Evolutionary conservation across 1,284 basidiomycete genomes (phyloP), one percentile per base, ranked within the genome.

Genomic region (Puccinia hordei): DNA sequence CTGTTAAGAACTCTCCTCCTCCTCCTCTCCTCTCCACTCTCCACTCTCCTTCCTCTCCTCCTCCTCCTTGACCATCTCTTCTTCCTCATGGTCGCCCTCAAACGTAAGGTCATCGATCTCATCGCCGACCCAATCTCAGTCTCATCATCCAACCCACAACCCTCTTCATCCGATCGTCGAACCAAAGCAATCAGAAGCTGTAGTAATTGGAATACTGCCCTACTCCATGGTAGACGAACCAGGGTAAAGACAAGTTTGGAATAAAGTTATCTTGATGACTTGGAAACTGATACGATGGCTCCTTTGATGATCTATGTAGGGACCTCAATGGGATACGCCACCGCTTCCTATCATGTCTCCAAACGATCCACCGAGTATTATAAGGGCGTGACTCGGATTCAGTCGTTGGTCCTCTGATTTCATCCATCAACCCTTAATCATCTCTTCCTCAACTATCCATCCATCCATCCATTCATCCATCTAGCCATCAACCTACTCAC

Each of bases 141-240:
- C 41, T 49, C 68, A 33, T 17, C 68, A 38, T 4, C 68, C 24
- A 71, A 71, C 68, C 44, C 66, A 8, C 46, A 46, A 8, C 38
- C 44, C n/a, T 49, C 65, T 8, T 53, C 49, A 27, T 9, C 66
- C 75, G 75, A 78, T 57, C 75, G 75, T 5, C 44, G 53, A 30
- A 44, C 24, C 3, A 78, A 68, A 24, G 75, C 75, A 22, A 33
- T 78, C 44, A 44, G 63, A n/a, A 68, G 51, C 33, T 78, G 75
- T 35, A 68, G 63, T 24, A 38, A 24, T 13, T 78, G 75, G 75
- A 78, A 78, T 30, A 68, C 46, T n/a, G 75, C 75, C 3, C 35
- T 78, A 0, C 65, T 78, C n/a, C 75, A 78, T 24, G 75, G 75
- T n/a, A 66, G 75, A 78, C 27, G 75, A n/a, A 66, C 75, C 6